These are phyloP conservation scores for Tanozyma kutaoensis DNA, from an alignment of 805 yeast genomes.

Conservation along the genomic window DNA sequence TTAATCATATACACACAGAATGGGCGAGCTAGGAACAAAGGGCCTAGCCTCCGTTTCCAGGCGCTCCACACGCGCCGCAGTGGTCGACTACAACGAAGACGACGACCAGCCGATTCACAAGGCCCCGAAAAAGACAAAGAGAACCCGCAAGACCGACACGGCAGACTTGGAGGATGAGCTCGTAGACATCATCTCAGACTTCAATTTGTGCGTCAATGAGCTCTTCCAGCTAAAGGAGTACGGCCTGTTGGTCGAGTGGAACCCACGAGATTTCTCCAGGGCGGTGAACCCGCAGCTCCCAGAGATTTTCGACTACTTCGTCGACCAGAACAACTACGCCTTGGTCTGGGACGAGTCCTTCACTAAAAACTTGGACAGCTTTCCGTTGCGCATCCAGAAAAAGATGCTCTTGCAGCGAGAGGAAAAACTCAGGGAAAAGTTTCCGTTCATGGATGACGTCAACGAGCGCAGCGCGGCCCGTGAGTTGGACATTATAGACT, in stretches of 20 bases:
- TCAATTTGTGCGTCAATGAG: slow-evolving; percentile 41
- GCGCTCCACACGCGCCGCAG: no score
- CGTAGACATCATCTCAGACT: slow-evolving; percentile 30
- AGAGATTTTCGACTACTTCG: slow-evolving; percentile 18
- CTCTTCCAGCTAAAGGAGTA: slow-evolving; percentile 50
- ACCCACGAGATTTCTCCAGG: slow-evolving; percentile 32
- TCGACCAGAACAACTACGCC: slow-evolving; percentile 12
- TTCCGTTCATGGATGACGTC: slow-evolving; percentile 21
- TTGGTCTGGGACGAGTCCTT: slow-evolving; percentile 20
- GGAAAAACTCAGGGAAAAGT: slow-evolving; percentile 13
- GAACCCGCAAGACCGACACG: not conserved
- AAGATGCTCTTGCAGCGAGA: slow-evolving; percentile 23
- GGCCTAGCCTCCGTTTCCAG: no score
- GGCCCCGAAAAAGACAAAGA: slow-evolving; percentile 4
- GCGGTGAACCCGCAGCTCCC: slow-evolving; percentile 13
- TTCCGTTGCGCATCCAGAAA: slow-evolving; percentile 28
- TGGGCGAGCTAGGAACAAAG: no score
- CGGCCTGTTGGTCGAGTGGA: slow-evolving; percentile 48
- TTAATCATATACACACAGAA: no score
- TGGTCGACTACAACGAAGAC: no score
- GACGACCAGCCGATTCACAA: no score
- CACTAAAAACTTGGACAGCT: slow-evolving; percentile 9
- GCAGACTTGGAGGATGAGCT: slow-evolving; percentile 9
- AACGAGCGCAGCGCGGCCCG: slow-evolving; percentile 2
- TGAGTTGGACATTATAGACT: no score